phyloP scores from a whole-genome alignment of 257 asterid species.

The Solanum virginianum region DNA sequence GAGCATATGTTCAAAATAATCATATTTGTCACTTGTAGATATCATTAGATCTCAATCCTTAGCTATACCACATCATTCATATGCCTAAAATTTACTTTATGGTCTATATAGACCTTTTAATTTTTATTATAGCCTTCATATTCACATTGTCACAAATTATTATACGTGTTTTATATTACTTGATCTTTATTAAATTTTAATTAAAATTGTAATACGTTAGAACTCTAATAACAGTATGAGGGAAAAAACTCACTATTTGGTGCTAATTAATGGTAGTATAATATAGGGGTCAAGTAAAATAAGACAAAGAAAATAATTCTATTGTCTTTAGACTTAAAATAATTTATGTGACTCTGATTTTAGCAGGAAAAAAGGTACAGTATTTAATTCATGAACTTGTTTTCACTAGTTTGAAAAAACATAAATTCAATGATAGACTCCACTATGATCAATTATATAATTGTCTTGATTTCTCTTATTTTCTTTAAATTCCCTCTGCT shows the following conservation, averaged over 20 bases:
- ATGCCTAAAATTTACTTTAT: not conserved
- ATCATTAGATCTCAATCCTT: not conserved
- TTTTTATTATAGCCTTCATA: not conserved
- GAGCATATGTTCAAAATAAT: not conserved
- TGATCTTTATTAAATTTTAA: no score
- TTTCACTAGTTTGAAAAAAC: not conserved
- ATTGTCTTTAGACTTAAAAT: no score
- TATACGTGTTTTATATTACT: rapidly evolving
- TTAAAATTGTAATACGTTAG: no score
- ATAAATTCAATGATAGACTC: not conserved
- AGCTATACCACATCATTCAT: not conserved
- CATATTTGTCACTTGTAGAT: not conserved
- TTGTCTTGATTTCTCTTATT: not conserved
- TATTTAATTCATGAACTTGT: not conserved
- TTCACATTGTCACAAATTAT: not conserved
- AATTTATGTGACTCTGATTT: not conserved
- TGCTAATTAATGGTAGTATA: no score
- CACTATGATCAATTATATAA: not conserved
- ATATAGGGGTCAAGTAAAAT: not conserved
- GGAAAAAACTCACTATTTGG: no score
- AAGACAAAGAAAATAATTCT: no score
- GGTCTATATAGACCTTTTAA: not conserved
- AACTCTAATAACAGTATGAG: not conserved
- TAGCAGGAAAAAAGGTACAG: not conserved
- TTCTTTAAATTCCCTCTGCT: not conserved